Evolutionary conservation across 2,329 filamentous ascomycete genomes (phyloP).

Genomic region (Triangularia setosa): DNA sequence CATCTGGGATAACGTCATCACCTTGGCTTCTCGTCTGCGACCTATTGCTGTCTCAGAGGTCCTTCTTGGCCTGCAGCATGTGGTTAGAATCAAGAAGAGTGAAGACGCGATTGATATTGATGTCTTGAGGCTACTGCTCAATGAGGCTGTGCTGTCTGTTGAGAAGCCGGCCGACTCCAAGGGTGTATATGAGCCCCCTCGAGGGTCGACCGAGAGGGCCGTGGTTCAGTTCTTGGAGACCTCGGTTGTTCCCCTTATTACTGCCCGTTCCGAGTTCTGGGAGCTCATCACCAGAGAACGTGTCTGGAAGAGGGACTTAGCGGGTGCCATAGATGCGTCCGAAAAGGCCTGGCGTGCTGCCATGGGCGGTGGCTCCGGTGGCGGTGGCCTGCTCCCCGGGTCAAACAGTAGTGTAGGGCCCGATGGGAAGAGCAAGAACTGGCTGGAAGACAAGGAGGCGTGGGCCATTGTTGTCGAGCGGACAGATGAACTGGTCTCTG

Average conservation of each 20-base stretch:
- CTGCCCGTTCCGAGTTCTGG: conserved; percentile 73
- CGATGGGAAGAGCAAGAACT: conserved; percentile 43
- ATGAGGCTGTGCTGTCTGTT: conserved; percentile 58
- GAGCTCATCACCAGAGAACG: conserved; percentile 66
- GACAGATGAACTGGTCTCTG: conserved; percentile 76
- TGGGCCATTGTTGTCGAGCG: conserved; percentile 73
- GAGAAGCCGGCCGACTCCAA: conserved; percentile 37
- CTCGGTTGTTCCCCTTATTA: conserved; percentile 77
- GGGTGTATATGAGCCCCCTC: conserved; percentile 40
- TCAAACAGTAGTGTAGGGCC: conserved; percentile 37
- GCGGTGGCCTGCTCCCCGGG: conserved; percentile 39
- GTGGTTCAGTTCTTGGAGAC: conserved; percentile 71
- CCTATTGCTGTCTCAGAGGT: conserved; percentile 75
- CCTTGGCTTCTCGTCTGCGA: conserved; percentile 71
- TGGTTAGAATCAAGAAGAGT: conserved; percentile 72
- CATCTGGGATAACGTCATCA: conserved; percentile 96
- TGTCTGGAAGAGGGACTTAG: conserved; percentile 67
- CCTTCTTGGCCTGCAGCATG: conserved; percentile 66
- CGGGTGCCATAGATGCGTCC: conserved; percentile 72
- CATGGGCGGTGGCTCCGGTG: conserved; percentile 46
- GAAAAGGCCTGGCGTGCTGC: conserved; percentile 87
- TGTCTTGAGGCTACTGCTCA: conserved; percentile 67
- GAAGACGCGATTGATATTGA: conserved; percentile 76
- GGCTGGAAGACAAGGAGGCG: conserved; percentile 55
- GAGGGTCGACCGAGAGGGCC: conserved; percentile 58